phyloP scores from a whole-genome alignment of 164 flowering plant species.

The Magnolia officinalis region DNA sequence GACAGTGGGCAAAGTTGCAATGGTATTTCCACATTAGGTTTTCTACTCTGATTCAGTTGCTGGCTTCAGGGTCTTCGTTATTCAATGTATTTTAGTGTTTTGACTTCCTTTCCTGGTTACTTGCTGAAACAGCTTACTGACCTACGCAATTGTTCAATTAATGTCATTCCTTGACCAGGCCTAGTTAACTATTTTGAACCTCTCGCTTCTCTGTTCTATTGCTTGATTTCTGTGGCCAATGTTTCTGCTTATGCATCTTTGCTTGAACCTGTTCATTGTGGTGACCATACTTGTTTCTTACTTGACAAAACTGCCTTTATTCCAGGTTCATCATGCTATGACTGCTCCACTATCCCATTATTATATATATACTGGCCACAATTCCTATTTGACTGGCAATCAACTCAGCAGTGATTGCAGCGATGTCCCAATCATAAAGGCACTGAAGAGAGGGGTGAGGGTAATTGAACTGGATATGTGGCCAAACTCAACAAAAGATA shows the following conservation, averaged over 20 bases:
- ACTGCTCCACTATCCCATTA: slow-evolving; percentile 78
- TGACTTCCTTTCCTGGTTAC: not conserved
- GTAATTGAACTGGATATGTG: slow-evolving; percentile 83
- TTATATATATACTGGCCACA: slow-evolving; percentile 83
- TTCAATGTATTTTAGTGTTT: not conserved
- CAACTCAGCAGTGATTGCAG: slow-evolving; percentile 88
- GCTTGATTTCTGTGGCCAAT: not conserved
- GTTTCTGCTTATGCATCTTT: not conserved
- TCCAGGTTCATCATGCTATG: slow-evolving; percentile 78
- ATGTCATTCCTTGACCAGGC: not conserved
- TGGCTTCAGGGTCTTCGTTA: not conserved
- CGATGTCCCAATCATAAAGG: slow-evolving; percentile 63
- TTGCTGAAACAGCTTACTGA: not conserved
- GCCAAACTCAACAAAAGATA: slow-evolving; percentile 68
- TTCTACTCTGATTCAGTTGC: not conserved
- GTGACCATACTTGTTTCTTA: not conserved
- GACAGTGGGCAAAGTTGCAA: not conserved
- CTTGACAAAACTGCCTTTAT: not conserved
- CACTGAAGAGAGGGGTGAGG: slow-evolving; percentile 65
- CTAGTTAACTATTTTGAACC: not conserved
- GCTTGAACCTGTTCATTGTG: not conserved
- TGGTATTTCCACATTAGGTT: no score
- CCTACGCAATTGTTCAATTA: not conserved
- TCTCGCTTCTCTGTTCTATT: not conserved
- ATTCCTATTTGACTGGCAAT: slow-evolving; percentile 85